phyloP scores from a whole-genome alignment of 352 stramenopile genomes.

The Phytophthora podocarpi region DNA sequence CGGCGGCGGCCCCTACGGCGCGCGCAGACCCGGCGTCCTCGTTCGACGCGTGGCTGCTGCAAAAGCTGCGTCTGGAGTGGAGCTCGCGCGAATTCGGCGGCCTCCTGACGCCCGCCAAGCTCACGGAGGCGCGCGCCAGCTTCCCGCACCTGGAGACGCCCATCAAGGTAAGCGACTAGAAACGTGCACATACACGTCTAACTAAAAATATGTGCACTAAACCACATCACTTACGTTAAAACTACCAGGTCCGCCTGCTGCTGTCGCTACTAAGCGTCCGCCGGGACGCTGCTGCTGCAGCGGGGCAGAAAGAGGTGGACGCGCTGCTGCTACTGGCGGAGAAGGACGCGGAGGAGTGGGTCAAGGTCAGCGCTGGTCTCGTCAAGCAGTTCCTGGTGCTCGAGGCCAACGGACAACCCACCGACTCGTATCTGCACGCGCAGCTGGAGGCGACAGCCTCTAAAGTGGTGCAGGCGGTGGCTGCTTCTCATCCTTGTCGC shows the following conservation, averaged over 20 bases:
- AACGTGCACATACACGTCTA: neutral
- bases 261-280: constrained; percentile 72
- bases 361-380: constrained; percentile 60
- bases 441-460: constrained; percentile 50
- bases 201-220: neutral
- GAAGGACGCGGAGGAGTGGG: constrained; percentile 75
- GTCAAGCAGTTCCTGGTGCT: constrained; percentile 78
- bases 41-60: constrained; percentile 73
- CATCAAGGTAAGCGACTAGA: constrained; percentile 54
- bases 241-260: constrained; percentile 63
- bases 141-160: constrained; percentile 69
- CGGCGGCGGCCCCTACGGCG: constrained; percentile 14
- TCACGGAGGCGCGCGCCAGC: constrained; percentile 59
- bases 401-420: constrained; percentile 36
- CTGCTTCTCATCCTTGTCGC: constrained; percentile 17
- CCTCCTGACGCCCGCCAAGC: constrained; percentile 62
- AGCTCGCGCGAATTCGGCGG: constrained; percentile 70
- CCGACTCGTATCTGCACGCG: constrained; percentile 70
- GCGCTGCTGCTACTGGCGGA: constrained; percentile 62
- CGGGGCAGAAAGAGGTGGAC: constrained; percentile 47
- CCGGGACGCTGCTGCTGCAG: constrained; percentile 32
- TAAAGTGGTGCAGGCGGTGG: constrained; percentile 51
- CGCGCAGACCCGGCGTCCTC: constrained; percentile 18
- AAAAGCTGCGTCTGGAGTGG: constrained; percentile 81
- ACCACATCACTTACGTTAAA: neutral